Evolutionary conservation across 768 basidiomycete genomes (phyloP), one percentile per base, ranked within the genome.

Genomic region (Hygrophoropsis aurantiaca): DNA sequence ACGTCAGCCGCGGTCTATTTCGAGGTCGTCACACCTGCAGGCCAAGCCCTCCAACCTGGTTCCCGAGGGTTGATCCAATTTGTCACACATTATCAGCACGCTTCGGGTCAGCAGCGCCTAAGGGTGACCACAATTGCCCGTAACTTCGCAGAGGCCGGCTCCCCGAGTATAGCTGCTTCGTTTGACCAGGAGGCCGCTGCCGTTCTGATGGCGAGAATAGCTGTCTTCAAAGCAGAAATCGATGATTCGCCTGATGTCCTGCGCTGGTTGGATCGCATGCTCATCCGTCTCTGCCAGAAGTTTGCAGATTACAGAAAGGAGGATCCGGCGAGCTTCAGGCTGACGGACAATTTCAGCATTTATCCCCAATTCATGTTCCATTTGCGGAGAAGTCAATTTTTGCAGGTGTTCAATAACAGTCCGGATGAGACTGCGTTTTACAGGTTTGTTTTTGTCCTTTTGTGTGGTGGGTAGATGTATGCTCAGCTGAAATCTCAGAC

Each of bases 281-380:
- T 99, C 47, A 98, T 98, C 62, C 84, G 97, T 9, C 72, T 98
- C 21, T 99, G 97, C 72, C 97, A 98, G 74, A 99, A 98, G 74
- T 98, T 98, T 60, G 97, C 97, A 40, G 94, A 97, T 62, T 99
- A 98, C 62, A 75, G 94, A 58, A 98, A 98, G 73, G 97, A 98
- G 68, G 97, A 98, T 63, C 90, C 97, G 9, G 80, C 84, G 30
- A 92, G 87, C 63, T 98, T 99, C 80, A 77, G 93, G 56, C 74
- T 99, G 54, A 77, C 83, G 46, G 93, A 97, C 64, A 97, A 97
- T 69, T 98, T 99, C 71, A 90, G 90, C 64, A 97, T 99, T 58
- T 99, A 99, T 67, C 97, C 97, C 13, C 97, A 98, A 64, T 99
- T 99, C 75, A 99, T 98, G 97, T 99, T 98, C 85, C 97, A 99